Evolutionary conservation across 371 early-diverging fungal species (phyloP), one percentile per base, ranked within the genome.

Genomic region (Coemansia sp.): DNA sequence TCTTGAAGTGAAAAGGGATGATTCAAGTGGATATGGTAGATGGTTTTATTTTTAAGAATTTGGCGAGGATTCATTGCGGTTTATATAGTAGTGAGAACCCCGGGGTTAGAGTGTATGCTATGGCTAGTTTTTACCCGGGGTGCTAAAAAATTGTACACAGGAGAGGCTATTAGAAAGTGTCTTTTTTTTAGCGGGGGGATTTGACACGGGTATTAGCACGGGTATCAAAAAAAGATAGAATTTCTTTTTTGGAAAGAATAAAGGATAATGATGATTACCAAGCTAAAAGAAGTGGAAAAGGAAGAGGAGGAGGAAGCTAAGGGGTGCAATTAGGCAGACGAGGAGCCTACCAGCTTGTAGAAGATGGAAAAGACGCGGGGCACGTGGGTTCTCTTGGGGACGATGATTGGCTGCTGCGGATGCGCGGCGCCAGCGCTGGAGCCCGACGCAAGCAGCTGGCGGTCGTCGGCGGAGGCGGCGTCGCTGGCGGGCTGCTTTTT

Each of bases 331-430:
- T 49, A 10, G 39, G 42, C 38, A 32, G 57, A 50, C 11, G 64
- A 40, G 1, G 66, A 54, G 40, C 75, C 70, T 14, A 74, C 64
- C 7, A 69, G 50, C 29, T 65, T 69, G 70, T 74, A 69, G 44
- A 74, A 74, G 16, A 74, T 65, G 53, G 75, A 74, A 24, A 74
- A 39, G 7, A 74, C 66, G 3, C 75, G 54, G 1, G 75, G 65
- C 37, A 72, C 38, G 29, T 46, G 9, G 40, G 31, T 64, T 64
- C 39, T 44, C 43, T n/a, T 55, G 38, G 44, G 54, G 11, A 58
- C 48, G 16, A 58, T 58, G 24, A 46, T 34, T 10, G 55, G 44
- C 24, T 38, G 39, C 9, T 38, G 34, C n/a, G n/a, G 14, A 5
- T 10, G 46, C 24, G 36, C 36, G 31, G 24, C 51, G 11, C 54